Conservation (phyloP, 257 asterid species). For the Ajuga chamaepitys region DNA sequence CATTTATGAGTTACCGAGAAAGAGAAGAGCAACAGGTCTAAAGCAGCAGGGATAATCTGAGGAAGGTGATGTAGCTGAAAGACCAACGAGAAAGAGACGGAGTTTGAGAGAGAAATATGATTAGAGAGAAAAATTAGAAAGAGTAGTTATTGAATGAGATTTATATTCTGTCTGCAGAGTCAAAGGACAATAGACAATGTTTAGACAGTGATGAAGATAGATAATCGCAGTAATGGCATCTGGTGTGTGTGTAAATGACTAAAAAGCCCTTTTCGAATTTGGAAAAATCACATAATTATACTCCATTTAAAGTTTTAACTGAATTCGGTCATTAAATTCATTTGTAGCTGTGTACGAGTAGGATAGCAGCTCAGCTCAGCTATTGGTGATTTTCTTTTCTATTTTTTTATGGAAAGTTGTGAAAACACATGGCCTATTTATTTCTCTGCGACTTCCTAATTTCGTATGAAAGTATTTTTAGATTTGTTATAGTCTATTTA, state of each 20-base stretch:
- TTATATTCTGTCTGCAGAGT: slow-evolving; percentile 1
- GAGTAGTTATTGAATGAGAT: not conserved
- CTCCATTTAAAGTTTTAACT: not conserved
- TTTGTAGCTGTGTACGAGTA: not conserved
- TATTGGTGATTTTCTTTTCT: too few relatives aligned
- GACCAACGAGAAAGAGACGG: not conserved
- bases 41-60: slow-evolving; percentile 17
- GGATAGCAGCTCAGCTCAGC: not conserved
- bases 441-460: too few relatives aligned
- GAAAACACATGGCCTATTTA: not conserved
- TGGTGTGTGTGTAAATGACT: not conserved
- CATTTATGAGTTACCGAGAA: not conserved
- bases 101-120: slow-evolving; percentile 19
- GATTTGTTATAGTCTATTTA: too few relatives aligned
- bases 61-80: not conserved
- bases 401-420: too few relatives aligned
- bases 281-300: not conserved
- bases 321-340: not conserved
- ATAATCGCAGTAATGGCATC: not conserved
- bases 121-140: not conserved
- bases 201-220: not conserved
- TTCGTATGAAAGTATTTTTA: too few relatives aligned
- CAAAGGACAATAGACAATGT: not conserved
- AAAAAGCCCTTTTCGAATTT: not conserved
- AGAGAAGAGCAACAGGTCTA: not conserved